Base-by-base conservation (phyloP, 768 basidiomycete genomes). In the Holtermannia corniformis region DNA sequence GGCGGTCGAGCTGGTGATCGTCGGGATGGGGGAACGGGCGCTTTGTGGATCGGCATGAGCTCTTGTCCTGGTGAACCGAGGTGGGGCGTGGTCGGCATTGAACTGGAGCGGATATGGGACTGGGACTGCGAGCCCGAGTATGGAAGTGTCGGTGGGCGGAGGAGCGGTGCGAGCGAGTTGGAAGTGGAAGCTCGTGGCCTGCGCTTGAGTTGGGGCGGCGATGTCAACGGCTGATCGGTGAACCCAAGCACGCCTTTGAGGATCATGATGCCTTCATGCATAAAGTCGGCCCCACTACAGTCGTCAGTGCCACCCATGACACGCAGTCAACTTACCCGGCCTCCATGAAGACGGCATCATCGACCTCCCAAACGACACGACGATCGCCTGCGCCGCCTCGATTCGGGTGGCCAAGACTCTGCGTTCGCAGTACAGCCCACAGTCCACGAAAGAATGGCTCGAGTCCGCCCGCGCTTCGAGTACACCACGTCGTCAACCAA, bases 271-370 rank as follows among this genome's bases (percentile, higher is more conserved):
- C 87, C 87, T 73, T 92, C 89, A 47, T 86, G 77, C 88, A 91
- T 91, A 71, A 93, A 93, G 61, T 90, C 86, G 72, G 87, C 86
- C 54, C 90, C 90, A 66, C 89, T 92, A 58, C 13, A 16, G 44
- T 51, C 24, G 27, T 41, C 16, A 61, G 51, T 49, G 63, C 32
- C 49, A 55, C 60, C 57, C 64, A 37, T 47, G 3, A 44, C n/a
- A n/a, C n/a, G n/a, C 32, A 7, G 32, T 32, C 27, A 26, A 80
- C 89, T 77, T 77, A 89, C 89, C 86, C 89, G 58, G 88, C 81
- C 74, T 93, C 90, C 66, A 89, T 85, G 75, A 92, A 88, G 14
- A 92, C 87, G 19, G 88, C 88, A 75, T 93, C 90, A 71, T 93
- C 90, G 20, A 92, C 76, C 75, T 90, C 87, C 90, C 90, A 93